A percentile compares a stretch with the other conserved stretches of the same genome.
phyloP scores from a whole-genome alignment of 306 rosid genomes.

The Lotus japonicus region DNA sequence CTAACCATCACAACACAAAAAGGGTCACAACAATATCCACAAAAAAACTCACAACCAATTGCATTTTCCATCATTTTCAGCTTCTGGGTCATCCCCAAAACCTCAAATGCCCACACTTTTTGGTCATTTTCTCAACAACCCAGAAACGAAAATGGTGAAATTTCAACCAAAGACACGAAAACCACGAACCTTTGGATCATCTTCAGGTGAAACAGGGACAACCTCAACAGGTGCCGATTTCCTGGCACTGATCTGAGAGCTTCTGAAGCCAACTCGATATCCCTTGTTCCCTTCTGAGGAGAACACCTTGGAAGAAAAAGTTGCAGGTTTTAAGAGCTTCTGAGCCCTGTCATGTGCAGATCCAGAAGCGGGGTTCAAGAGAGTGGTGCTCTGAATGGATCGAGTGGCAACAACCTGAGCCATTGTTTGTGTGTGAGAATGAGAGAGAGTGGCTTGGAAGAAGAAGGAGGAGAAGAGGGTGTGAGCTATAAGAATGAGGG shows the following conservation, averaged over 20 bases:
- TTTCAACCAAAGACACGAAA: background rate
- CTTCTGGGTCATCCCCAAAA: background rate
- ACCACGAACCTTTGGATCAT: conserved; percentile 54
- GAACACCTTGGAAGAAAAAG: conserved; percentile 35
- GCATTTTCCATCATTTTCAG: background rate
- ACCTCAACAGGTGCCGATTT: conserved; percentile 51
- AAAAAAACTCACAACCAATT: background rate
- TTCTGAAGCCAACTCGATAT: conserved; percentile 17
- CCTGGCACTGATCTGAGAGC: conserved; percentile 39
- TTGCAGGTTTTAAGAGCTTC: conserved; percentile 40
- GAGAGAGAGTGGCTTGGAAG: background rate
- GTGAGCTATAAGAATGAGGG: no score
- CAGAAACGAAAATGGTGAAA: background rate
- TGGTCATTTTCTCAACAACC: background rate
- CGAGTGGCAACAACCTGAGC: conserved; percentile 74
- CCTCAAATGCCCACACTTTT: background rate
- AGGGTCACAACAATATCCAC: conserved; percentile 5
- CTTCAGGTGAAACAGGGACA: conserved; percentile 71
- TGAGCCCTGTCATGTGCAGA: conserved; percentile 40
- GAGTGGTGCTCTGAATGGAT: conserved; percentile 55
- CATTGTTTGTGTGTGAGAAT: conserved; percentile 32
- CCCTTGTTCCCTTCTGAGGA: conserved; percentile 16
- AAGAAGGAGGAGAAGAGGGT: no score
- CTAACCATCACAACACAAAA: conserved; percentile 30
- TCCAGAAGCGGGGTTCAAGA: conserved; percentile 43